phyloP scores from a whole-genome alignment of 2,329 filamentous ascomycete genomes.

The Beauveria australis region DNA sequence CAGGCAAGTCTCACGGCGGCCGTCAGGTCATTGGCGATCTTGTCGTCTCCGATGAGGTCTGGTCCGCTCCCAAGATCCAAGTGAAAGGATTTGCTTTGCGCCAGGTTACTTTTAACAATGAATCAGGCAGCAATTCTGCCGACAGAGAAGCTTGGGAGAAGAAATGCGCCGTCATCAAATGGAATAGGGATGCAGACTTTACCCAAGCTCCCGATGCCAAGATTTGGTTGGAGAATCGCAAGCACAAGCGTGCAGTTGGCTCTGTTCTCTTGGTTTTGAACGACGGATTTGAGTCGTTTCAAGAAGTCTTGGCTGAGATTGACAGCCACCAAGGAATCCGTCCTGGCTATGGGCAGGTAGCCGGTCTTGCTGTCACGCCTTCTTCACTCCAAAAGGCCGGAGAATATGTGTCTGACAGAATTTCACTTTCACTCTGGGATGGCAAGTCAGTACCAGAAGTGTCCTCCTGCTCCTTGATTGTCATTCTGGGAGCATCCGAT shows the following conservation, averaged over 20 bases:
- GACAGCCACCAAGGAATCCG: background rate
- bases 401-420: background rate
- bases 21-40: slow-evolving; percentile 4
- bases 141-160: background rate
- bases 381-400: background rate
- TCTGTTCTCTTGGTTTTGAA: background rate
- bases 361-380: background rate
- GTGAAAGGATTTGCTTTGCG: slow-evolving; percentile 11
- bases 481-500: background rate
- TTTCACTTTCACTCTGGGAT: background rate
- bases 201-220: background rate
- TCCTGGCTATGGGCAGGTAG: background rate
- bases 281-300: background rate
- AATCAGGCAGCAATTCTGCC: background rate
- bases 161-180: background rate
- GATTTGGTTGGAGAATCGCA: background rate
- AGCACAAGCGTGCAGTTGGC: background rate
- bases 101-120: slow-evolving; percentile 8
- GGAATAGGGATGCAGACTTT: background rate
- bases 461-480: background rate
- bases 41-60: slow-evolving; percentile 11
- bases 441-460: background rate
- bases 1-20: background rate
- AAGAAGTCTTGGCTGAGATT: background rate
- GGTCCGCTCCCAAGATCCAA: slow-evolving; percentile 10